phyloP scores from a whole-genome alignment of 1,284 basidiomycete genomes.

The Hymenochaete sp. region DNA sequence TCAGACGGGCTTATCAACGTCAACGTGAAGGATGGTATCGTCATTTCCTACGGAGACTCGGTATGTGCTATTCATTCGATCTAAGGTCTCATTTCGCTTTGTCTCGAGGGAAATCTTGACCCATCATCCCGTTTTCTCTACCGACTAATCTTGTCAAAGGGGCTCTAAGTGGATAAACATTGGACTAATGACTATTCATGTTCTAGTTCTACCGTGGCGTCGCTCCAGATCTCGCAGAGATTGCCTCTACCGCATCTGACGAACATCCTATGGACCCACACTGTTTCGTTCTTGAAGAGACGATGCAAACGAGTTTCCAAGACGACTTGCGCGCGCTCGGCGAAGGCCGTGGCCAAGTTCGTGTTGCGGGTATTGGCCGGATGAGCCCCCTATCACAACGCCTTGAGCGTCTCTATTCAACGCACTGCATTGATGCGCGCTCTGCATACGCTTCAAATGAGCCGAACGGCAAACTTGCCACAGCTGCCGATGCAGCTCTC shows the following conservation, averaged over 20 bases:
- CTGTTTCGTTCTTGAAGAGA: too few species aligned
- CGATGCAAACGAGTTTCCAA: neutral
- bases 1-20: slow-evolving; percentile 84
- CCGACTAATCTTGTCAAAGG: too few species aligned
- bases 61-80: slow-evolving; percentile 39
- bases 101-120: neutral
- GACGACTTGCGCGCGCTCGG: slow-evolving; percentile 3
- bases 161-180: too few species aligned
- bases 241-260: too few species aligned
- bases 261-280: too few species aligned
- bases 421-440: slow-evolving; percentile 6
- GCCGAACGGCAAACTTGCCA: slow-evolving; percentile 6
- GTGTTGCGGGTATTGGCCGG: neutral
- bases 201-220: slow-evolving; percentile 65
- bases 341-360: slow-evolving; percentile 3
- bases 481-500: slow-evolving; percentile 48
- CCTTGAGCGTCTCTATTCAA: slow-evolving; percentile 10
- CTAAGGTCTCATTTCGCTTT: slow-evolving; percentile 7
- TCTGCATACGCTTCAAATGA: neutral
- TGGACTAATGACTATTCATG: too few species aligned
- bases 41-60: slow-evolving; percentile 77
- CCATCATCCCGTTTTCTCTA: slow-evolving; percentile 12
- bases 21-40: slow-evolving; percentile 74
- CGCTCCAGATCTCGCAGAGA: slow-evolving; percentile 31
- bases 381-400: slow-evolving; percentile 3